Percentiles rank a stretch among this genome's conserved stretches.
Evolutionary conservation across 2,329 filamentous ascomycete species (phyloP).

Genomic region (Hypoxylon sp.): DNA sequence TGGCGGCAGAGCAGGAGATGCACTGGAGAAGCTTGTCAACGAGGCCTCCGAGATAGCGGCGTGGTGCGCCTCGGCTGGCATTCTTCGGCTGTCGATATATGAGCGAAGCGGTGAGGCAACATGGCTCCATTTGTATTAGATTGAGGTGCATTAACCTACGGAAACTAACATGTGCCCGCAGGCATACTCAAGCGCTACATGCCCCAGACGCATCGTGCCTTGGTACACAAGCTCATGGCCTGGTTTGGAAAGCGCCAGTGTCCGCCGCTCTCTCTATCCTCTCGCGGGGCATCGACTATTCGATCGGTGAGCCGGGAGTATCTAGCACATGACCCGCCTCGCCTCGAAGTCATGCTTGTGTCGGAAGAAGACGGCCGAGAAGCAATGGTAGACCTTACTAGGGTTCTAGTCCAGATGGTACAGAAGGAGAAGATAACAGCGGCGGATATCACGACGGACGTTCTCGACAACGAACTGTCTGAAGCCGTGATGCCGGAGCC

Average conservation of each 20-base stretch:
- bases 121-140: constrained; percentile 3
- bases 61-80: constrained; percentile 91
- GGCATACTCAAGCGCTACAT: constrained; percentile 90
- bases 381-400: constrained; percentile 93
- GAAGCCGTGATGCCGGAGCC: constrained; percentile 85
- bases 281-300: constrained; percentile 53
- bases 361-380: constrained; percentile 89
- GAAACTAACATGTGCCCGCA: constrained; percentile 47
- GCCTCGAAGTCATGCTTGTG: constrained; percentile 74
- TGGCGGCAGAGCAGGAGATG: constrained; percentile 72
- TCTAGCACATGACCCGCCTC: constrained; percentile 50
- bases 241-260: constrained; percentile 81
- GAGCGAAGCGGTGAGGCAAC: constrained; percentile 80
- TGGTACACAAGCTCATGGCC: constrained; percentile 79
- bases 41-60: constrained; percentile 91
- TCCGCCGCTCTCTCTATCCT: constrained; percentile 69
- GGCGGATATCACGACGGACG: constrained; percentile 81
- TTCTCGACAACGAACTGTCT: constrained; percentile 88
- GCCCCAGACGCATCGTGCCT: constrained; percentile 80
- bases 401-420: constrained; percentile 93
- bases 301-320: constrained; percentile 42
- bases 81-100: constrained; percentile 87
- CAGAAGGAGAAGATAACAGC: constrained; percentile 84
- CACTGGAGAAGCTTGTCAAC: constrained; percentile 83
- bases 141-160: too few relatives aligned